Conservation (phyloP, 345 rosid genomes). For the Ailanthus altissimus region DNA sequence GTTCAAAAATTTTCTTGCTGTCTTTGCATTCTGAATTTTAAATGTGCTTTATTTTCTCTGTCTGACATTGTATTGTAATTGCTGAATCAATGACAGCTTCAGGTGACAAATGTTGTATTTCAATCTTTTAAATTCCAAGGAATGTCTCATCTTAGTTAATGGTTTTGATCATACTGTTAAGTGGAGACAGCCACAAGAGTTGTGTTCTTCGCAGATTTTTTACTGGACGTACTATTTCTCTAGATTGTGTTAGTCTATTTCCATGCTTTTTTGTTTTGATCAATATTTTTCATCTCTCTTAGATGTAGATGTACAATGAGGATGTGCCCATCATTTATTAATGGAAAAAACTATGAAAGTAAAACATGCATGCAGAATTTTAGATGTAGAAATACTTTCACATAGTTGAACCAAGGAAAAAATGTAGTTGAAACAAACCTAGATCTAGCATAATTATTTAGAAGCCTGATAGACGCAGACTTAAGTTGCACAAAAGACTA, state of each 20-base stretch:
- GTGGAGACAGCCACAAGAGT: neutral
- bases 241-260: too few relatives aligned
- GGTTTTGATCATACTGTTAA: neutral
- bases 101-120: neutral
- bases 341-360: too few relatives aligned
- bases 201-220: neutral
- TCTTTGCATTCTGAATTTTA: neutral
- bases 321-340: too few relatives aligned
- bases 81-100: neutral
- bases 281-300: neutral
- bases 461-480: neutral
- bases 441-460: neutral
- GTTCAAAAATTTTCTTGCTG: neutral
- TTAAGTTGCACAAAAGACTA: neutral
- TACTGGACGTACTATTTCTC: neutral
- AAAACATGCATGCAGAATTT: too few relatives aligned
- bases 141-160: neutral
- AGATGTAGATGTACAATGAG: too few relatives aligned
- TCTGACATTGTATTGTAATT: neutral
- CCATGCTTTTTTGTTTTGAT: too few relatives aligned
- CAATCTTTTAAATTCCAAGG: neutral
- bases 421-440: neutral
- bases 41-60: neutral
- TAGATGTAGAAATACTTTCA: neutral
- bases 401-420: neutral